phyloP scores from a whole-genome alignment of 352 stramenopile genomes.

The Blastocystis sp. region DNA sequence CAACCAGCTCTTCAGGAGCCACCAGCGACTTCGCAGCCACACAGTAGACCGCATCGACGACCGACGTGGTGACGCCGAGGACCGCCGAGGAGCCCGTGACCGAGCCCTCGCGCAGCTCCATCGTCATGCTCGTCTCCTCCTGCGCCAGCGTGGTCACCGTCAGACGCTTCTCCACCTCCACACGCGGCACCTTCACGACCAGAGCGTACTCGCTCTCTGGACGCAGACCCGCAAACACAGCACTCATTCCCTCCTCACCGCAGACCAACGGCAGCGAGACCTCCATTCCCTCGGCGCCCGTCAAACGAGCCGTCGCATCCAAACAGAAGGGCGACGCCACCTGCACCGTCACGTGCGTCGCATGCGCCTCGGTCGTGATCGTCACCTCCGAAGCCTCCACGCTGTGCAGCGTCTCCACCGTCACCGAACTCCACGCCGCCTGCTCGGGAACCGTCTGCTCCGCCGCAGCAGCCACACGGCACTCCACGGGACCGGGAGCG shows the following conservation, averaged over 20 bases:
- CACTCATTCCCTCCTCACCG: background rate
- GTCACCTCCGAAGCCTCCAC: background rate
- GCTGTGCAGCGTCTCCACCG: background rate
- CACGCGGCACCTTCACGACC: background rate
- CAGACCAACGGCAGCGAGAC: background rate
- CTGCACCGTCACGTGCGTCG: background rate
- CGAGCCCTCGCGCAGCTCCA: background rate
- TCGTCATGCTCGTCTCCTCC: background rate
- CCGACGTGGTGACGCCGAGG: background rate
- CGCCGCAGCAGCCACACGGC: constrained; percentile 1
- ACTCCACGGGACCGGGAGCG: background rate
- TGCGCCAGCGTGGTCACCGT: background rate
- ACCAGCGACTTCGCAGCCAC: background rate
- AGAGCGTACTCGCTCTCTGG: background rate
- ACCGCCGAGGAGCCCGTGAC: background rate
- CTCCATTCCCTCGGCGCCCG: background rate
- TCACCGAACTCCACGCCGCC: background rate
- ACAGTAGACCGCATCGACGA: background rate
- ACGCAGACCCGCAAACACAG: background rate
- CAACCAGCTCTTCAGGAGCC: background rate
- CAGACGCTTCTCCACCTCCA: background rate
- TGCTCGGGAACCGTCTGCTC: background rate
- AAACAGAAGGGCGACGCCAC: background rate
- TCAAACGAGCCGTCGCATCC: background rate
- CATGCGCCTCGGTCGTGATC: background rate